Base-by-base conservation (phyloP, 257 asterid genomes). In the Ophiorrhiza pumila region DNA sequence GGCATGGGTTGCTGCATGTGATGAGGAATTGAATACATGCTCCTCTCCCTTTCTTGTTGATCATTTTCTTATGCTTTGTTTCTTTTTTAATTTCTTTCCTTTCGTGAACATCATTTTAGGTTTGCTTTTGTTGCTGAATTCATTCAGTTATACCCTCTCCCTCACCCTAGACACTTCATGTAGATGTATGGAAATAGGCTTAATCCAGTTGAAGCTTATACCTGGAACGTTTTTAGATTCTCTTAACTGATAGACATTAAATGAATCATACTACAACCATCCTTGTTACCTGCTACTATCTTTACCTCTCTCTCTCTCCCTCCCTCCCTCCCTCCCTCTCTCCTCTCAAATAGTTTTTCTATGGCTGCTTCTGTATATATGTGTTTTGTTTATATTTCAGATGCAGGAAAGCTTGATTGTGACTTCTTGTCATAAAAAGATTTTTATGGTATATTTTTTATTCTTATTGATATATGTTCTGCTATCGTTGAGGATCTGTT, bases 401-500 rank as follows among this genome's bases (percentile, higher is more conserved):
- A 60, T n/a, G 46, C 57, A 45, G 61, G 68, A 32, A 27, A 8
- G n/a, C 34, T 22, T 60, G 37, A 59, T 18, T 45, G 69, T 65
- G 63, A 71, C 43, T 52, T 71, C 71, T 68, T 76, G 75, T 62
- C 63, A 71, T 71, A 18, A 41, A 68, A n/a, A 74, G 59, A 34
- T 75, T 76, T 52, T 43, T 47, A 37, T 7, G 20, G 13, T 67
- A 25, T 34, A 50, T 59, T 73, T 43, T 74, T 72, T n/a, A n/a
- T 63, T 62, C 31, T 73, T 74, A 55, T 58, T 55, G 32, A 70
- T 75, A 43, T 74, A 52, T 68, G 35, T 39, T 75, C 49, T 71
- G 82, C 85, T 82, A 79, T 80, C 83, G 77, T 72, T 84, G 71
- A 79, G 84, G 80, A 82, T 76, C 81, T 68, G 85, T 84, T 65